Conservation (phyloP, 495 filamentous ascomycete species). For the Terfezia boudieri region DNA sequence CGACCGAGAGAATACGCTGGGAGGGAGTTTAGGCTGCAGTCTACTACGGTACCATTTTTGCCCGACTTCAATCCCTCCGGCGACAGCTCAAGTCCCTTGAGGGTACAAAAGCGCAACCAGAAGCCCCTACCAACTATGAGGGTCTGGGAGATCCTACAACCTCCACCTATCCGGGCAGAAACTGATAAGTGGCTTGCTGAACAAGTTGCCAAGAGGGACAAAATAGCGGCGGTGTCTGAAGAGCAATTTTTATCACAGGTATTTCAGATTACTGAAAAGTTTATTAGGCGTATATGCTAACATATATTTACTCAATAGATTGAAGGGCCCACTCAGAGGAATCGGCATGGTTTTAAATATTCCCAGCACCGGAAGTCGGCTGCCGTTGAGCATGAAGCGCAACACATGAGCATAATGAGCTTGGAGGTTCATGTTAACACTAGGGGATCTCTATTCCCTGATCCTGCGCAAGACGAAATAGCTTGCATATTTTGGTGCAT, state of each 20-base stretch:
- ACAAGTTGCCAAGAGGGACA: slow-evolving; percentile 7
- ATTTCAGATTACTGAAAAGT: too few relatives aligned
- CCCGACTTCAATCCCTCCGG: slow-evolving; percentile 55
- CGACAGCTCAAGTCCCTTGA: slow-evolving; percentile 29
- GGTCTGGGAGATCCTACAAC: slow-evolving; percentile 39
- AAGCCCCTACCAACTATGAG: slow-evolving; percentile 21
- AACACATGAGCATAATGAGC: slow-evolving; percentile 95
- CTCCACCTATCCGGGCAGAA: slow-evolving; percentile 48
- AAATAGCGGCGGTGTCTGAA: too few relatives aligned
- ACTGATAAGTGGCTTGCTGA: slow-evolving; percentile 44
- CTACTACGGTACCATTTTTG: slow-evolving; percentile 50
- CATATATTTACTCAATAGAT: slow-evolving; percentile 33
- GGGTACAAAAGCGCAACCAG: slow-evolving; percentile 24
- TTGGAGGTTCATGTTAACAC: slow-evolving; percentile 91
- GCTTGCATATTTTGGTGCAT: slow-evolving; percentile 77
- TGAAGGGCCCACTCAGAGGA: slow-evolving; percentile 69
- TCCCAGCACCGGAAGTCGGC: slow-evolving; percentile 56
- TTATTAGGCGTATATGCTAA: too few relatives aligned
- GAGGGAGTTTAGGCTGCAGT: slow-evolving; percentile 58
- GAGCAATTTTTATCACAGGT: too few relatives aligned
- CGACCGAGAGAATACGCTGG: slow-evolving; percentile 67
- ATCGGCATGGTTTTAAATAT: slow-evolving; percentile 65
- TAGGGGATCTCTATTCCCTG: slow-evolving; percentile 51
- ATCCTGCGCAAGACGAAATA: slow-evolving; percentile 83
- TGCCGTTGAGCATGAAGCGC: slow-evolving; percentile 61